Evolutionary conservation across 805 yeast species (phyloP).

Genomic region (Citeromyces nyonsensis): DNA sequence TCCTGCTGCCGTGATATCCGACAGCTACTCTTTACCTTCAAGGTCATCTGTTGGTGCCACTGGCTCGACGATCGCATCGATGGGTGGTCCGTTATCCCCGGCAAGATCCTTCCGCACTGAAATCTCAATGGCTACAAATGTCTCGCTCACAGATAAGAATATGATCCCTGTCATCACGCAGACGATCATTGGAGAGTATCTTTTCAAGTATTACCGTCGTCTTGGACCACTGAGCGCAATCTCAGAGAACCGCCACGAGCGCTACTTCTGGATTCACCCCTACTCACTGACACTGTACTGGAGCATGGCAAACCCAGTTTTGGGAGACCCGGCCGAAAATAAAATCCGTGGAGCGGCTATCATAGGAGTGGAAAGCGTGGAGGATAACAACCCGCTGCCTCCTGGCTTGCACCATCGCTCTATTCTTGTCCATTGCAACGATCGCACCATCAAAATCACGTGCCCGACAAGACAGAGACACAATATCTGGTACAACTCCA

Average conservation of each 20-base stretch:
- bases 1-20: background rate
- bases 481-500: slow-evolving; percentile 79
- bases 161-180: slow-evolving; percentile 83
- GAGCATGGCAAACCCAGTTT: slow-evolving; percentile 69
- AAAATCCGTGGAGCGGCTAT: slow-evolving; percentile 74
- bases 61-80: too few species aligned
- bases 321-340: slow-evolving; percentile 47
- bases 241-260: slow-evolving; percentile 72
- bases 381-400: slow-evolving; percentile 78
- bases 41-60: background rate
- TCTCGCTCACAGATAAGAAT: slow-evolving; percentile 49
- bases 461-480: slow-evolving; percentile 82
- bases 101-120: slow-evolving; percentile 3
- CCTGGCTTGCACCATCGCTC: slow-evolving; percentile 81
- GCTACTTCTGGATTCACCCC: slow-evolving; percentile 96
- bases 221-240: slow-evolving; percentile 61
- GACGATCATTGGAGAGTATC: slow-evolving; percentile 83
- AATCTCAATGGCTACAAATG: slow-evolving; percentile 37
- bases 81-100: background rate
- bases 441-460: slow-evolving; percentile 58
- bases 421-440: slow-evolving; percentile 52
- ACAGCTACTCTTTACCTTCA: background rate
- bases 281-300: slow-evolving; percentile 83
- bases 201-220: slow-evolving; percentile 72
- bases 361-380: slow-evolving; percentile 60